These are phyloP conservation scores for Paraphaeosphaeria minitans DNA, from an alignment of 2,329 filamentous ascomycete species.

Conservation along the genomic window DNA sequence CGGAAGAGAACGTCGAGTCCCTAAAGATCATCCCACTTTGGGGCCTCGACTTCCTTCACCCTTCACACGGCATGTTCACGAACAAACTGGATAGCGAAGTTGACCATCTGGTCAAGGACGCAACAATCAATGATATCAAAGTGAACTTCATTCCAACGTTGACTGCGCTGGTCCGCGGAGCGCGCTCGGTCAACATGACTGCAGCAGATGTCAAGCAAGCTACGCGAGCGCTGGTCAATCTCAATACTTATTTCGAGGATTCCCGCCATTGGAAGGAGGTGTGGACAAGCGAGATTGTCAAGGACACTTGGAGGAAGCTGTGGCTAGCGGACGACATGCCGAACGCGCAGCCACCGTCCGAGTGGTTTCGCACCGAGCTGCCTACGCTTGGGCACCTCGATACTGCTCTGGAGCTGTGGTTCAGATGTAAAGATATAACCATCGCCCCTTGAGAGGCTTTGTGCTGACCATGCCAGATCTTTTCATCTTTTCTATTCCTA, in stretches of 20 bases:
- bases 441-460: not conserved
- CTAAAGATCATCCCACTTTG: conserved; percentile 50
- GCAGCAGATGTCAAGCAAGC: conserved; percentile 48
- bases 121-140: conserved; percentile 45
- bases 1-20: conserved; percentile 51
- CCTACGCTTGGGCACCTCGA: conserved; percentile 55
- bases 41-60: conserved; percentile 51
- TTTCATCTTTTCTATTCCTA: conserved; percentile 63
- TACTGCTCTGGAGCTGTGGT: conserved; percentile 54
- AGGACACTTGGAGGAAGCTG: conserved; percentile 52
- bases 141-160: conserved; percentile 49
- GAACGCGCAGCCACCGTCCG: conserved; percentile 48
- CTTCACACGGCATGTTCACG: conserved; percentile 49
- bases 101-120: conserved; percentile 42
- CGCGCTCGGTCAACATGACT: conserved; percentile 46
- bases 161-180: conserved; percentile 48
- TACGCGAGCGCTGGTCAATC: conserved; percentile 48
- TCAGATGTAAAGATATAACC: conserved; percentile 42
- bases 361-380: conserved; percentile 54
- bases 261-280: conserved; percentile 54
- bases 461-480: conserved; percentile 40
- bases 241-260: conserved; percentile 53
- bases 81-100: conserved; percentile 50
- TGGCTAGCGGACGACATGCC: conserved; percentile 54
- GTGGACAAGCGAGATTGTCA: conserved; percentile 54